These are phyloP conservation scores for Musa troglodytarum DNA, from an alignment of 176 grass and related monocot genomes.

Conservation along the genomic window DNA sequence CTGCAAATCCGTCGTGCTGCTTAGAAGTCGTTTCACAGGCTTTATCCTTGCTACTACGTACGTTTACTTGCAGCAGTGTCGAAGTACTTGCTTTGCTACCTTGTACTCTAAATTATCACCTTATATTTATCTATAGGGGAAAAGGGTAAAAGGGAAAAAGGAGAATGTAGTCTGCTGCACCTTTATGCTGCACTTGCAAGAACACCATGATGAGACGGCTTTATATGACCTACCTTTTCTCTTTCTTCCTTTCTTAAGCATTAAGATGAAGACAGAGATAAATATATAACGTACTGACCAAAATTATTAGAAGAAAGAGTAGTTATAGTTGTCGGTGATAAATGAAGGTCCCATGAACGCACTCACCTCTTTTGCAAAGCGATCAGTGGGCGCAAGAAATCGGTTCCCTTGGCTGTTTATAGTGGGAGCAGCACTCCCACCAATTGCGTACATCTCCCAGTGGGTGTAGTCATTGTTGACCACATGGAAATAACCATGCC, in stretches of 20 bases:
- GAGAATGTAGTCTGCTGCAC: not conserved
- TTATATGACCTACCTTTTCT: too few species aligned
- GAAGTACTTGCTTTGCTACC: not conserved
- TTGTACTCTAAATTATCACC: not conserved
- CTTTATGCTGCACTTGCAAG: not conserved
- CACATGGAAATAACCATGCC: slow-evolving; percentile 22
- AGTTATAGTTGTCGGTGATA: not conserved
- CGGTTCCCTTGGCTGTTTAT: slow-evolving; percentile 23
- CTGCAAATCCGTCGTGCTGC: not conserved
- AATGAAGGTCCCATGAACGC: not conserved
- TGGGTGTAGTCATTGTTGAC: slow-evolving; percentile 21
- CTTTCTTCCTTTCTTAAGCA: too few species aligned
- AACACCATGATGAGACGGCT: too few species aligned
- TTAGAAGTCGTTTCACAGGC: too few species aligned
- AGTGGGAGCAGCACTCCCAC: slow-evolving; percentile 10
- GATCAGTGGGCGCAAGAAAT: slow-evolving; percentile 1
- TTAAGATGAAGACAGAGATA: too few species aligned
- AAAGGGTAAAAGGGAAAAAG: not conserved
- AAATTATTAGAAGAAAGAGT: not conserved
- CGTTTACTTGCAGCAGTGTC: not conserved
- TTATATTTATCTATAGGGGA: not conserved
- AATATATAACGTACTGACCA: too few species aligned
- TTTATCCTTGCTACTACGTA: not conserved
- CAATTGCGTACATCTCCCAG: slow-evolving; percentile 24
- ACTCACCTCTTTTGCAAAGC: slow-evolving; percentile 10